Base-by-base conservation (phyloP, 805 yeast genomes). In the Candida ortonii region DNA sequence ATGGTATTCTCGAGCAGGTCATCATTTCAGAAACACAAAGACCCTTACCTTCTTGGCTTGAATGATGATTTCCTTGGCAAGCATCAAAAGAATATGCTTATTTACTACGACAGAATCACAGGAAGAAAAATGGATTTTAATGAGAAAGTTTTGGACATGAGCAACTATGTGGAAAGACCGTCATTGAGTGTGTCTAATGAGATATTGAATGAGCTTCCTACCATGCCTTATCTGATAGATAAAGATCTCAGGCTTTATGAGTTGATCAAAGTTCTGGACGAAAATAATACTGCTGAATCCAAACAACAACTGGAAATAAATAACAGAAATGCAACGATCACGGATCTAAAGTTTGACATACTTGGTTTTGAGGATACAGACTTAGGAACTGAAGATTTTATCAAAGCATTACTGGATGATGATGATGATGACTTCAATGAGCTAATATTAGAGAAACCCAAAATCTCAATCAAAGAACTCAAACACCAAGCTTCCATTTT, bases 1-100 rank as follows among this genome's bases (percentile, higher is more conserved):
- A 71, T 89, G 57, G 83, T 84, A 18, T 70, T 90, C 40, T 86
- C 96, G 3, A 90, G 83, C 45, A 62, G 95, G 29, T 76, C 80
- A 15, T 59, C 61, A 30, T 87, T 93, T 58, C 63, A 63, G n/a
- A 82, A 85, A 7, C 78, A 79, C 29, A 90, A 89, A 51, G 97
- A 90, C 51, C 87, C 93, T 0, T 86, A 81, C 67, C 65, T 90
- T 60, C 65, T 73, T 13, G 66, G 63, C 21, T 70, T 90, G 76
- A 90, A 93, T 57, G 51, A 51, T 1, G 59, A 55, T 6, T 88
- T 90, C 47, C 67, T 90, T 14, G 64, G 67, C 2, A 65, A 62
- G 11, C 80, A 82, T 49, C 69, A 69, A 33, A 59, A 47, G 0
- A 85, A 84, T 46, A 61, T 88, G 6, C 49, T 67, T n/a, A 77